Base-by-base conservation (phyloP, 768 basidiomycete genomes). In the Inosperma sp. region DNA sequence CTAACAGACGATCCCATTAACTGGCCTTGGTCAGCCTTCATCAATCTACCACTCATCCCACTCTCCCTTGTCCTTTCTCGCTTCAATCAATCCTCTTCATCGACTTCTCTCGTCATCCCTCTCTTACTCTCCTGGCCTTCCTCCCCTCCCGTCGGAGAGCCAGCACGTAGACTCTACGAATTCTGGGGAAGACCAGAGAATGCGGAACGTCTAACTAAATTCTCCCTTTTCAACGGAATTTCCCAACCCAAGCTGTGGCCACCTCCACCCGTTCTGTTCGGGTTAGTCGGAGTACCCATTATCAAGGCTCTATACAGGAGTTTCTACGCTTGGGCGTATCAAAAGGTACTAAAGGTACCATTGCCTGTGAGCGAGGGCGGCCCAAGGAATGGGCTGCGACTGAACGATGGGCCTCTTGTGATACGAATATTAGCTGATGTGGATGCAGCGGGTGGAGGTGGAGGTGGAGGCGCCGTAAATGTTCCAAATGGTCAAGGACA, bases 11-110 rank as follows among this genome's bases (percentile, higher is more conserved):
- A 90, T 59, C 82, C 82, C 1, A 68, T 71, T 33, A 79, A 82
- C 47, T 91, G 88, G 88, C 82, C 85, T 1, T 83, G 81, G 79
- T 78, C 82, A 37, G 84, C 86, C 30, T 87, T 78, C 68, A 63
- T 88, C 61, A 84, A 89, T 62, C 80, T 91, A 13, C 86, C 86
- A 6, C 65, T 85, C 27, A 74, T 91, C 33, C 86, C 88, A 0
- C 62, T 88, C 36, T 74, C 77, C 22, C 81, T 91, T 54, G 72
- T 89, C 59, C 66, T 80, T 25, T 78, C 84, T 26, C 82, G 84
- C 33, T 73, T 82, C 35, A 72, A 74, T 48, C 34, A 69, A 16
- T 55, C 55, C 5, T 65, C 59, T 30, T 64, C 62, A 19, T 54
- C 60, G 7, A 51, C 66, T 22, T 64, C 73, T 16, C 65, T 75